These are phyloP conservation scores for Suillus americanus DNA, from an alignment of 768 basidiomycete genomes.

Conservation along the genomic window DNA sequence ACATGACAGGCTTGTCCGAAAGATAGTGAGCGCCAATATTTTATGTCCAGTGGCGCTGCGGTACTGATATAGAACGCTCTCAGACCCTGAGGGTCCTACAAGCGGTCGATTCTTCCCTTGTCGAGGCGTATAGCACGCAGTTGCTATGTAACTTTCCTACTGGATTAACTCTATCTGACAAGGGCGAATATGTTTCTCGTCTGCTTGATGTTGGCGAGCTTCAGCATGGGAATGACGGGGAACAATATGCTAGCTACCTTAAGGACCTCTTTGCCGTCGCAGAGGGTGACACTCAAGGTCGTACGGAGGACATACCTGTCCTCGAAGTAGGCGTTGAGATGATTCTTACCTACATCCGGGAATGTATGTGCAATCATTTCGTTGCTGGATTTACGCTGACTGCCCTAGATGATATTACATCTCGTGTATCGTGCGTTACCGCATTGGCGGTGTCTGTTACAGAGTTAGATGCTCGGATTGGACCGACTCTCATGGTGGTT, in stretches of 20 bases:
- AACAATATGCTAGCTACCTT: slow-evolving; percentile 54
- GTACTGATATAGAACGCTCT: slow-evolving; percentile 10
- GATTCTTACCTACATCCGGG: slow-evolving; percentile 48
- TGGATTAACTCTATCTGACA: slow-evolving; percentile 32
- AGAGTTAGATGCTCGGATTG: slow-evolving; percentile 37
- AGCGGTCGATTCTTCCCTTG: slow-evolving; percentile 56
- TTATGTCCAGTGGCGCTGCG: neutral
- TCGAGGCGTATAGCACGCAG: slow-evolving; percentile 54
- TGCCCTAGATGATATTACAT: slow-evolving; percentile 37
- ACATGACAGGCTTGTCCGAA: slow-evolving; percentile 55
- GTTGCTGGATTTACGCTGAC: neutral
- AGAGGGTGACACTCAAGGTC: slow-evolving; percentile 33
- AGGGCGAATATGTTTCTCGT: slow-evolving; percentile 43
- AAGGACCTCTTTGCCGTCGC: slow-evolving; percentile 38
- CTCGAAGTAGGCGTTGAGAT: slow-evolving; percentile 58
- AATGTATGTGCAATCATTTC: slow-evolving; percentile 39
- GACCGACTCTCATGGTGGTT: slow-evolving; percentile 67
- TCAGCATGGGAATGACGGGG: slow-evolving; percentile 49
- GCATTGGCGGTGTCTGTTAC: slow-evolving; percentile 44
- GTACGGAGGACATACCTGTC: slow-evolving; percentile 37
- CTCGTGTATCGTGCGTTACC: slow-evolving; percentile 44
- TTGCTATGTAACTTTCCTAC: slow-evolving; percentile 38
- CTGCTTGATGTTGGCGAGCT: slow-evolving; percentile 57
- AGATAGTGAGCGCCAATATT: slow-evolving; percentile 44
- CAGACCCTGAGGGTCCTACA: slow-evolving; percentile 64